Conservation (phyloP, 768 basidiomycete species). For the Suillus americanus region DNA sequence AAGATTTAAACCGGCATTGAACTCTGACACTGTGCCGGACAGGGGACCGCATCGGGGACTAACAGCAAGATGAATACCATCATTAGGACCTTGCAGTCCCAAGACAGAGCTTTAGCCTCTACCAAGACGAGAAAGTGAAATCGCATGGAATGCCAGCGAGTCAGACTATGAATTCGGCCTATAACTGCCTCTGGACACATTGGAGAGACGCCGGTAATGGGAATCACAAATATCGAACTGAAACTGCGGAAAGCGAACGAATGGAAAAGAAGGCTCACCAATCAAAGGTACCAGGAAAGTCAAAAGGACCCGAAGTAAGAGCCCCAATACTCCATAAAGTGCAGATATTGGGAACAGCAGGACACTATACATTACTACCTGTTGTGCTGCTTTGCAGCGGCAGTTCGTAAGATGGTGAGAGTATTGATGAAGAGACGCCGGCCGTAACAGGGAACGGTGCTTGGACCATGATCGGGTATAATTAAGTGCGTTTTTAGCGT, state of each 20-base stretch:
- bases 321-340: background rate
- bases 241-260: background rate
- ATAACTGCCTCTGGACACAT: background rate
- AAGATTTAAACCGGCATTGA: slow-evolving; percentile 48
- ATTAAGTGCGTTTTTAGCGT: background rate
- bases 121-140: background rate
- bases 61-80: slow-evolving; percentile 43
- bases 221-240: background rate
- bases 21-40: slow-evolving; percentile 39
- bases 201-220: background rate
- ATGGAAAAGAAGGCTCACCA: background rate
- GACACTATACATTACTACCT: background rate
- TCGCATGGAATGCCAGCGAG: background rate
- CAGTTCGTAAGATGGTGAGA: background rate
- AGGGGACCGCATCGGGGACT: slow-evolving; percentile 44
- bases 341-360: background rate
- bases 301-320: background rate
- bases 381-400: background rate
- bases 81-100: slow-evolving; percentile 15
- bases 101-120: background rate
- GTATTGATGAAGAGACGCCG: background rate
- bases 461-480: background rate
- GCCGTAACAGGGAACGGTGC: background rate
- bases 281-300: background rate
- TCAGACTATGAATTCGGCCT: background rate